Evolutionary conservation across 768 basidiomycete genomes (phyloP).

Genomic region (Lactarius deliciosus): DNA sequence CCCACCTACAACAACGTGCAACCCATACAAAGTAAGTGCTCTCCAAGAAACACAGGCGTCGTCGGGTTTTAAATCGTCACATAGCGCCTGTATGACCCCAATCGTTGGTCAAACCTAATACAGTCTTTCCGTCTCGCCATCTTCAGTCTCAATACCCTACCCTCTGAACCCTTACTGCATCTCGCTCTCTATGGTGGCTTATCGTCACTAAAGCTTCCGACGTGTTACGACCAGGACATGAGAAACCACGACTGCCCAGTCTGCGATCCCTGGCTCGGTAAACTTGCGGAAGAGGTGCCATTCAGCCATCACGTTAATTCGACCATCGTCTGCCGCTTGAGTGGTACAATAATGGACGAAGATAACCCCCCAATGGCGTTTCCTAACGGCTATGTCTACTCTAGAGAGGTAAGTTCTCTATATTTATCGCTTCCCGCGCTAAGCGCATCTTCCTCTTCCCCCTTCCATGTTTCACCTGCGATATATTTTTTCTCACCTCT

Average conservation of each 20-base stretch:
- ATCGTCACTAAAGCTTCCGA: conserved; percentile 84
- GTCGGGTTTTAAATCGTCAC: conserved; percentile 12
- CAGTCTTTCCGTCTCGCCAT: conserved; percentile 83
- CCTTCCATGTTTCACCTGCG: background rate
- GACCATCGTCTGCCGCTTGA: conserved; percentile 89
- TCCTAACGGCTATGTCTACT: conserved; percentile 90
- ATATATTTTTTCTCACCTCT: background rate
- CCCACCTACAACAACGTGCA: conserved; percentile 64
- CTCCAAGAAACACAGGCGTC: background rate
- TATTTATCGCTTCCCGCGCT: background rate
- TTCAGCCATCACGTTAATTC: conserved; percentile 94
- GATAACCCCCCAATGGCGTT: conserved; percentile 92
- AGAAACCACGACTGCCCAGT: conserved; percentile 89
- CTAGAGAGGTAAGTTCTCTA: conserved; percentile 68
- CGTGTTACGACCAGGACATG: conserved; percentile 64
- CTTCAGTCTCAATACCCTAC: conserved; percentile 83
- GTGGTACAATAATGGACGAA: conserved; percentile 92
- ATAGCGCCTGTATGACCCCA: conserved; percentile 79
- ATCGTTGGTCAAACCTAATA: conserved; percentile 74
- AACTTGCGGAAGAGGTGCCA: conserved; percentile 83
- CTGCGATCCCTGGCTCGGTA: conserved; percentile 75
- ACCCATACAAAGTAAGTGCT: conserved; percentile 57
- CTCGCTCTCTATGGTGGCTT: conserved; percentile 91
- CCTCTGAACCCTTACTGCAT: conserved; percentile 82
- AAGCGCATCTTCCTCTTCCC: background rate